Evolutionary conservation across 495 filamentous ascomycete genomes (phyloP).

Genomic region (Annulohypoxylon bovei): DNA sequence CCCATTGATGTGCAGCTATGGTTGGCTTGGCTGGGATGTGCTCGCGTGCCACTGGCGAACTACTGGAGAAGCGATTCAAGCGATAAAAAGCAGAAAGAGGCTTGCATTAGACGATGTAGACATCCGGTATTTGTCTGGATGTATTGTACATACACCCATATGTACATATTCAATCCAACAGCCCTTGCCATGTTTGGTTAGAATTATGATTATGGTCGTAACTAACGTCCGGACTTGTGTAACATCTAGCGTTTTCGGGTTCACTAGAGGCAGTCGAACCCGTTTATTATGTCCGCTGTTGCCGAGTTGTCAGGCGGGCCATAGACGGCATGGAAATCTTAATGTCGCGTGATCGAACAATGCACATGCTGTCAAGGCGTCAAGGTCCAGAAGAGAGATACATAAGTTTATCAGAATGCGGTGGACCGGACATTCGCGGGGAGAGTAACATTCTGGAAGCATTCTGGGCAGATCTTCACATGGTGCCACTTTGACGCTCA

Average conservation of each 20-base stretch:
- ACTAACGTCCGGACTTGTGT: neutral
- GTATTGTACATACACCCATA: neutral
- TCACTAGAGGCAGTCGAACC: neutral
- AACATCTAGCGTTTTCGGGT: slow-evolving; percentile 11
- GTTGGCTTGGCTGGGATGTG: neutral
- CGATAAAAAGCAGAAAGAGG: neutral
- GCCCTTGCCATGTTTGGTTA: neutral
- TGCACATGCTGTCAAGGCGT: neutral
- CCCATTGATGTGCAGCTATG: neutral
- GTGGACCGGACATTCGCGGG: slow-evolving; percentile 31
- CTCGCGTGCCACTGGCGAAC: slow-evolving; percentile 7
- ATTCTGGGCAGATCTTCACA: slow-evolving; percentile 39
- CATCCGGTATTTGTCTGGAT: neutral
- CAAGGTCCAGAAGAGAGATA: neutral
- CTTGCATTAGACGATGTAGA: neutral
- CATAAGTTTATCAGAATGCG: slow-evolving; percentile 26
- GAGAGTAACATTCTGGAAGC: slow-evolving; percentile 19
- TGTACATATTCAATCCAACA: neutral
- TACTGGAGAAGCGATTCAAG: slow-evolving; percentile 6
- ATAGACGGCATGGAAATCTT: slow-evolving; percentile 18
- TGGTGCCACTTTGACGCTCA: slow-evolving; percentile 29
- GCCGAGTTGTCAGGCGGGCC: neutral
- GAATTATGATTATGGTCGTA: neutral
- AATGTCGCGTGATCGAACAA: slow-evolving; percentile 37
- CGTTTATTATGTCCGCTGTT: slow-evolving; percentile 3